Evolutionary conservation across 2,329 filamentous ascomycete species (phyloP).

Genomic region (Diaporthe amygdali): DNA sequence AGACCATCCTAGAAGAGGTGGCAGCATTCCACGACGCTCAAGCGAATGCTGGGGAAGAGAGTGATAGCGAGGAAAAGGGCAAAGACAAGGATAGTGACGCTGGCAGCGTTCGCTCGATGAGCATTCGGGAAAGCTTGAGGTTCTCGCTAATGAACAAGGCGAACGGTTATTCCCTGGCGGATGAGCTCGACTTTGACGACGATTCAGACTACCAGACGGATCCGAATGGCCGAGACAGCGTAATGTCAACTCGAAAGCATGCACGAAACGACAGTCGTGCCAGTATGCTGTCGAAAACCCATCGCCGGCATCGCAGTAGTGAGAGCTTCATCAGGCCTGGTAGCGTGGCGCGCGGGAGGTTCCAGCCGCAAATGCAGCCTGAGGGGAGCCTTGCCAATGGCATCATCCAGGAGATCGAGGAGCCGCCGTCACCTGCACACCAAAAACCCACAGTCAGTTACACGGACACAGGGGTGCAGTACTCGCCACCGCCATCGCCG

Average conservation of each 20-base stretch:
- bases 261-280: slow-evolving; percentile 63
- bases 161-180: slow-evolving; percentile 80
- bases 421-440: slow-evolving; percentile 35
- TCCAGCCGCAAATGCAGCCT: slow-evolving; percentile 59
- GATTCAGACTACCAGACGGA: slow-evolving; percentile 77
- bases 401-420: slow-evolving; percentile 56
- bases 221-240: slow-evolving; percentile 71
- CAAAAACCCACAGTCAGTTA: slow-evolving; percentile 59
- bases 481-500: slow-evolving; percentile 81
- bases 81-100: slow-evolving; percentile 70
- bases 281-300: slow-evolving; percentile 54
- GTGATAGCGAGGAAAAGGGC: slow-evolving; percentile 60
- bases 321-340: slow-evolving; percentile 62
- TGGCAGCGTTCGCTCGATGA: slow-evolving; percentile 75
- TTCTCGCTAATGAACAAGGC: slow-evolving; percentile 73
- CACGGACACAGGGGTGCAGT: slow-evolving; percentile 80
- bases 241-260: slow-evolving; percentile 57
- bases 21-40: slow-evolving; percentile 66
- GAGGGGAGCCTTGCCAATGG: slow-evolving; percentile 52
- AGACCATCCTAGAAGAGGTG: slow-evolving; percentile 84
- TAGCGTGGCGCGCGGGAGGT: slow-evolving; percentile 58
- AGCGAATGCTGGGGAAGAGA: slow-evolving; percentile 46
- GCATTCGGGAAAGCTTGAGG: slow-evolving; percentile 73
- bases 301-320: slow-evolving; percentile 61
- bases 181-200: slow-evolving; percentile 87